phyloP scores from a whole-genome alignment of 2,329 filamentous ascomycete genomes.

The Fusarium sp. region DNA sequence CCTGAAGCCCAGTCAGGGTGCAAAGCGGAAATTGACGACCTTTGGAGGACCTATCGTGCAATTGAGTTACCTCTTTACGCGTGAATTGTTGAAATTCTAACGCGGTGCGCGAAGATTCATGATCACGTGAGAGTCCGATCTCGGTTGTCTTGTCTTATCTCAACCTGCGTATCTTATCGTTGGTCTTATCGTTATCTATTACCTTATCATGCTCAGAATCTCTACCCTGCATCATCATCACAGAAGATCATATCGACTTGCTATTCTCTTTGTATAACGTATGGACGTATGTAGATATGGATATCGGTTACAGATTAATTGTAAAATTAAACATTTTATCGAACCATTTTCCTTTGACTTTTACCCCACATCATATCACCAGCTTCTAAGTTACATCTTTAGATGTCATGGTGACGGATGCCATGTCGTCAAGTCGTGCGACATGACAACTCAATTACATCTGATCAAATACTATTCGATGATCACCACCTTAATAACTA shows the following conservation, averaged over 20 bases:
- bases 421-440: not conserved
- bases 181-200: not conserved
- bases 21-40: not conserved
- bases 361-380: not conserved
- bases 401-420: not conserved
- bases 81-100: conserved; percentile 13
- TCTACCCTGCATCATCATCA: not conserved
- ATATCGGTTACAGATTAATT: not conserved
- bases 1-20: fast-evolving
- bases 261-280: not conserved
- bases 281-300: not conserved
- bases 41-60: no score
- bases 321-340: fast-evolving
- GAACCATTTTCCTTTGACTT: no score
- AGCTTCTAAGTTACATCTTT: not conserved
- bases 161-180: no score
- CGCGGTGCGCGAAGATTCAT: not conserved
- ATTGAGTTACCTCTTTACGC: not conserved
- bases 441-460: not conserved
- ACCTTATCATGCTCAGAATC: not conserved
- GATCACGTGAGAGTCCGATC: not conserved
- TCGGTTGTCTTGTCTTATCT: not conserved
- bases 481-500: not conserved
- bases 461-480: fast-evolving
- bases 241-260: not conserved